Percentiles rank a stretch among this genome's conserved stretches.
phyloP scores from a whole-genome alignment of 2,329 filamentous ascomycete species.

The Colletotrichum orbiculare region DNA sequence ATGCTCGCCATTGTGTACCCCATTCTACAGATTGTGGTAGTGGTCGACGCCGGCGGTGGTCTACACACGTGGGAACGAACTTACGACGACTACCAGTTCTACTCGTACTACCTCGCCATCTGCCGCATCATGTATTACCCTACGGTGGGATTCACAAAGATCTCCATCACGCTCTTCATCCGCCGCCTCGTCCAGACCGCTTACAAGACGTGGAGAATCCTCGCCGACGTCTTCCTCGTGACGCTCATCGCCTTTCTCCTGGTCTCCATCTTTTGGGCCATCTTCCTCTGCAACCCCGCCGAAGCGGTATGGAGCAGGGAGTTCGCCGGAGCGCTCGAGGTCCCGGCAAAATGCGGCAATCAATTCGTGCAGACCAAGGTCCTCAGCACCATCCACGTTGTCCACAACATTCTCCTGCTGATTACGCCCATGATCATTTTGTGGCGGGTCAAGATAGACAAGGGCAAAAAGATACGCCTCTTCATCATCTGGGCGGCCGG shows the following conservation, averaged over 20 bases:
- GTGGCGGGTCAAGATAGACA: conserved; percentile 45
- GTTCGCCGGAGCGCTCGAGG: conserved; percentile 20
- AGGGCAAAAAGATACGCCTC: conserved; percentile 41
- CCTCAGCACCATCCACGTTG: conserved; percentile 45
- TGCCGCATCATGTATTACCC: conserved; percentile 33
- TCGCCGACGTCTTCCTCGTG: conserved; percentile 44
- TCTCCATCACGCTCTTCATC: conserved; percentile 36
- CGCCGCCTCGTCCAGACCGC: conserved; percentile 33
- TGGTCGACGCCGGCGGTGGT: conserved; percentile 31
- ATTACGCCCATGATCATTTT: conserved; percentile 45
- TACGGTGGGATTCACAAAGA: conserved; percentile 35
- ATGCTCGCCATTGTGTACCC: conserved; percentile 28
- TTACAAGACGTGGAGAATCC: conserved; percentile 40
- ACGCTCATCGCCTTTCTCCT: conserved; percentile 42
- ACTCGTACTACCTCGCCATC: conserved; percentile 24
- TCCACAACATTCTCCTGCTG: conserved; percentile 45
- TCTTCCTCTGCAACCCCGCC: conserved; percentile 41
- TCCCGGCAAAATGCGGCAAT: conserved; percentile 19
- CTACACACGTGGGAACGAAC: conserved; percentile 34
- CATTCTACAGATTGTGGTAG: conserved; percentile 31
- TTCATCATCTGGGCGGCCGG: conserved; percentile 45
- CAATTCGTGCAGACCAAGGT: conserved; percentile 36
- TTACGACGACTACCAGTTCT: conserved; percentile 33
- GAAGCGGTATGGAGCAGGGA: conserved; percentile 33
- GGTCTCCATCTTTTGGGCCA: conserved; percentile 41